Percentiles rank a stretch among this genome's conserved stretches.
phyloP scores from a whole-genome alignment of 2,329 filamentous ascomycete species.

The Trichoderma sp. region DNA sequence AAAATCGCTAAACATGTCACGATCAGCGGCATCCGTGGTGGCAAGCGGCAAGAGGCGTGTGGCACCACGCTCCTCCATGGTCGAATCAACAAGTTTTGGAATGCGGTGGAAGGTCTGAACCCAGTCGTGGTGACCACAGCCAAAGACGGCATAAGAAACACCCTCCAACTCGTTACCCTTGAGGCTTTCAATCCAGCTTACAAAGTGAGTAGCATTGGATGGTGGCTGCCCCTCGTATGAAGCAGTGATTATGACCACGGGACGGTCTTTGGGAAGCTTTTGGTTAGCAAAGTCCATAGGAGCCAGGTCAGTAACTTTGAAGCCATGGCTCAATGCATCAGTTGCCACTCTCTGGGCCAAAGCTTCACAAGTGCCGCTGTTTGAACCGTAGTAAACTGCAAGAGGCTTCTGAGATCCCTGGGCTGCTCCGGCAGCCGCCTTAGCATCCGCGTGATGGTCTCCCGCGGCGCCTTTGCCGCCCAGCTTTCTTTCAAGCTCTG shows the following conservation, averaged over 20 bases:
- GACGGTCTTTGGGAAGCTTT: conserved; percentile 61
- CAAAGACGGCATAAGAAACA: conserved; percentile 70
- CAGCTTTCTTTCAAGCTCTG: conserved; percentile 52
- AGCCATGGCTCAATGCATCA: conserved; percentile 63
- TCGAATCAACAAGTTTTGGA: conserved; percentile 63
- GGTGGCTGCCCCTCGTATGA: conserved; percentile 76
- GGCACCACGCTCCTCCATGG: conserved; percentile 47
- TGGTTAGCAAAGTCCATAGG: conserved; percentile 65
- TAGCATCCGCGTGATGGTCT: conserved; percentile 22
- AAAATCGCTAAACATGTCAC: conserved; percentile 70
- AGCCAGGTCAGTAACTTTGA: conserved; percentile 55
- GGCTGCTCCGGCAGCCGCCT: not conserved
- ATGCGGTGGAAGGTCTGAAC: conserved; percentile 67
- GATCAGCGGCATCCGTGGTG: conserved; percentile 61
- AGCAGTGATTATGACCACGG: conserved; percentile 69
- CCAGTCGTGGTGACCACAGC: conserved; percentile 65
- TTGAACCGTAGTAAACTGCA: conserved; percentile 73
- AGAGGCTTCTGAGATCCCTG: conserved; percentile 49
- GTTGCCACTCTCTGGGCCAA: conserved; percentile 66
- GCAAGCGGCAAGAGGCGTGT: conserved; percentile 52
- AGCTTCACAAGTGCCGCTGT: conserved; percentile 74
- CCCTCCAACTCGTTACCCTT: conserved; percentile 56
- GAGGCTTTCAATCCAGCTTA: conserved; percentile 64
- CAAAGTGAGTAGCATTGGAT: conserved; percentile 71
- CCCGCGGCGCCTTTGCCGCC: conserved; percentile 38